Percentiles rank a stretch among this genome's conserved stretches.
phyloP scores from a whole-genome alignment of 202 grass and related monocot species.

The Eragrostis tef region DNA sequence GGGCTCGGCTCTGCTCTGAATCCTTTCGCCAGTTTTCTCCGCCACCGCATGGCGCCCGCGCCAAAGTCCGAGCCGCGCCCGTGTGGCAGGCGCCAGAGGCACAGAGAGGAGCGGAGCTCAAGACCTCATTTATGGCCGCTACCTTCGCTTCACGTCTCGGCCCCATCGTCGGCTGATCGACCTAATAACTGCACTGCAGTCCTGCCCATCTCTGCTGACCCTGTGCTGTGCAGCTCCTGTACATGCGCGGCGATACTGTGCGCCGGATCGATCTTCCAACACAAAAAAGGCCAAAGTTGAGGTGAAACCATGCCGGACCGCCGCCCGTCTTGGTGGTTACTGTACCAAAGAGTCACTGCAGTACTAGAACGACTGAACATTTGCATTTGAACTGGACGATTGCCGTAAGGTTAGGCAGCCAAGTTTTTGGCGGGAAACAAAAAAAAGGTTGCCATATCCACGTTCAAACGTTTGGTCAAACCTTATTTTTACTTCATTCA shows the following conservation, averaged over 20 bases:
- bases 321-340: neutral
- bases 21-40: neutral
- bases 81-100: constrained; percentile 30
- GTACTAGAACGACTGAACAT: neutral
- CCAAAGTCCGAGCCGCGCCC: constrained; percentile 54
- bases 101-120: neutral
- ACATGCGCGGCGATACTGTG: constrained; percentile 37
- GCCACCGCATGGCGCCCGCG: constrained; percentile 28
- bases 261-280: neutral
- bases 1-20: neutral
- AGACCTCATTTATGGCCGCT: constrained; percentile 48
- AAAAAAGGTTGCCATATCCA: too few relatives aligned
- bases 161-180: constrained; percentile 18
- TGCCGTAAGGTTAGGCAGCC: too few relatives aligned
- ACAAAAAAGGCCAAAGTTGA: neutral
- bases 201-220: constrained; percentile 45
- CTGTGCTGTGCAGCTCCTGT: constrained; percentile 22
- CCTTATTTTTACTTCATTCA: too few relatives aligned
- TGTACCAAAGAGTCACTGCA: too few relatives aligned
- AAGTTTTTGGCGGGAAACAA: too few relatives aligned
- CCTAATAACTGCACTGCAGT: constrained; percentile 35
- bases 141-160: constrained; percentile 31
- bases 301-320: constrained; percentile 4
- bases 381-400: too few relatives aligned
- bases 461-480: too few relatives aligned